Base-by-base conservation (phyloP, 306 rosid genomes). In the Coriaria nepalensis region DNA sequence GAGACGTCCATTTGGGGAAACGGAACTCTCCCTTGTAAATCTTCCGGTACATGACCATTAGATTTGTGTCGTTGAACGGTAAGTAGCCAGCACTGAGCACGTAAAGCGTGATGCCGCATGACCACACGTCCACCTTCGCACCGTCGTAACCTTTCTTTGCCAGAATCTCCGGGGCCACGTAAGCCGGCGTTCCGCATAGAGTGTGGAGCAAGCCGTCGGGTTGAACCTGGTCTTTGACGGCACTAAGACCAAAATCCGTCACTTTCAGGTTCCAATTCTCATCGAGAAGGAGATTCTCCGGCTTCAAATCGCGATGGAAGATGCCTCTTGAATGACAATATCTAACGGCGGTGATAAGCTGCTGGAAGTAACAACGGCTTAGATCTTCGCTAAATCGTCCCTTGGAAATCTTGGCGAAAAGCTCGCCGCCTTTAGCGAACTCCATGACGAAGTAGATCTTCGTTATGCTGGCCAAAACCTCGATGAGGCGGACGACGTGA, bases 161-260 rank as follows among this genome's bases (percentile, higher is more conserved):
- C 0, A 90, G 75, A 44, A 90, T 67, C 74, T 90, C 97, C 0
- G 97, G 97, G 8, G 95, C 85, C 63, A 84, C 81, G 69, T 81
- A 81, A 10, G 95, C 79, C 0, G 97, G 94, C 0, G 97, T 90
- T 6, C 97, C 97, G 38, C 97, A 90, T 0, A 77, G 66, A 0
- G 97, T 81, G 49, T 84, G 87, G 47, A 90, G 82, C 14, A 75
- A 48, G 0, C 87, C 85, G 37, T 90, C 95, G 11, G 87, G 65
- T 45, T 52, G 81, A 68, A 61, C 47, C 65, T 72, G 78, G 2
- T 70, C 83, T 37, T 47, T 47, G 0, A 75, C 65, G 5, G 97
- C 90, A 10, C 82, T 64, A 55, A 90, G 72, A 38, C 97, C 97
- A 39, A 90, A 90, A 52, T 90, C 95, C 5, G 95, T 50, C 2